Evolutionary conservation across 2,329 filamentous ascomycete genomes (phyloP), one percentile per base, ranked within the genome.

Genomic region (Neoscytalidium dimidiatum): DNA sequence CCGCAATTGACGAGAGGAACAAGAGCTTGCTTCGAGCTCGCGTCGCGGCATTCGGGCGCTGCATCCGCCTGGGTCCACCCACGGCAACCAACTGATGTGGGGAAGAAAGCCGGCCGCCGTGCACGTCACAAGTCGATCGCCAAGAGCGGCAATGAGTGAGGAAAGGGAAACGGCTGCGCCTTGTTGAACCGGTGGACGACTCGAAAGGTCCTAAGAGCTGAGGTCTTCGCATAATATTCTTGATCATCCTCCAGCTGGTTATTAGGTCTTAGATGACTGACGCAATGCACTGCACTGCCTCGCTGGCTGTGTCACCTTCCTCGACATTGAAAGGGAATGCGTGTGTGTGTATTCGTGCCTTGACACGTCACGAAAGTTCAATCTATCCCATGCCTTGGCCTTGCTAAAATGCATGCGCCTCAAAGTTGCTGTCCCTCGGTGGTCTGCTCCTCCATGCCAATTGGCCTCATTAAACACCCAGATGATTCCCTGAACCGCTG

Each of bases 41-140:
- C 19, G 31, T 29, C 33, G 49, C 29, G 28, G 49, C 26, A 52
- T 21, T 33, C 14, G 14, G 49, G 49, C n/a, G 21, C 23, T 8
- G 23, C 46, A 26, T 49, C 46, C 46, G 23, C 46, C 46, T 4
- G 46, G 46, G 43, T 53, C 51, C 51, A 38, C 51, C 8, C n/a
- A 14, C 28, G 51, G 31, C 19, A 53, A 4, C 31, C 13, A 28
- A 9, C 19, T 1, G 26, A 28, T 57, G 52, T 57, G 52, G 52
- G 52, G 52, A 57, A 41, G 35, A n/a, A 13, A n/a, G 38, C 11
- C 21, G 3, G 23, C 19, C 31, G 43, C 26, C 11, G 52, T 26
- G 52, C 51, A 56, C 51, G 51, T 41, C 31, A 23, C 35, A 43
- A 41, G 52, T 43, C 33, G 52, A 57, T 57, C 52, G n/a, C n/a